Conservation (phyloP, 192 early-diverging fungal species). For the Podochytrium sp. region DNA sequence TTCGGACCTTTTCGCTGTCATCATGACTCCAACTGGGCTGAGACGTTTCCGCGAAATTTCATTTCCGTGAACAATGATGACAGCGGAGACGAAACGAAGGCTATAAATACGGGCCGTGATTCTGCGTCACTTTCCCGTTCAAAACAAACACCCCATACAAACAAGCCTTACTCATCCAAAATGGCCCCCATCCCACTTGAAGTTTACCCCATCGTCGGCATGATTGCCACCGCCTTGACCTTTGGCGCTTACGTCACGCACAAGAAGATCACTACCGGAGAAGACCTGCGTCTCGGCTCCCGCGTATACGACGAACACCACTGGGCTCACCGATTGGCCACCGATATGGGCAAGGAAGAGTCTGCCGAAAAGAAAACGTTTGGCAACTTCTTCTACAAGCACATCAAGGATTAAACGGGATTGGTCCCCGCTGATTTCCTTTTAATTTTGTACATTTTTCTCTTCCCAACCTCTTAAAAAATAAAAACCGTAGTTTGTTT, state of each 20-base stretch:
- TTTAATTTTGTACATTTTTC: too few species aligned
- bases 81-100: too few species aligned
- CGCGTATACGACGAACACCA: background rate
- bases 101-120: too few species aligned
- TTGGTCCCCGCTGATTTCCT: too few species aligned
- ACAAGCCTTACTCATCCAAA: too few species aligned
- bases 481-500: too few species aligned
- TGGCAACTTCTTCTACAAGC: background rate
- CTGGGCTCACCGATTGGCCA: background rate
- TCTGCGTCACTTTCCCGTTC: background rate
- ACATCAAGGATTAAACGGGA: slow-evolving; percentile 3
- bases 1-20: too few species aligned
- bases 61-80: too few species aligned
- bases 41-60: too few species aligned
- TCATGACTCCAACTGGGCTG: too few species aligned
- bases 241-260: slow-evolving; percentile 16
- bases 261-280: background rate
- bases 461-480: too few species aligned
- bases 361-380: background rate
- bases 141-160: background rate
- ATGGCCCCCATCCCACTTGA: slow-evolving; percentile 1
- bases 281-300: slow-evolving; percentile 4
- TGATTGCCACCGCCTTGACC: slow-evolving; percentile 7
- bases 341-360: too few species aligned
- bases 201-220: slow-evolving; percentile 17